A percentile compares a stretch with the other conserved stretches of the same genome.
Evolutionary conservation across 805 yeast genomes (phyloP).

Genomic region (Kockiozyma suomiensis): DNA sequence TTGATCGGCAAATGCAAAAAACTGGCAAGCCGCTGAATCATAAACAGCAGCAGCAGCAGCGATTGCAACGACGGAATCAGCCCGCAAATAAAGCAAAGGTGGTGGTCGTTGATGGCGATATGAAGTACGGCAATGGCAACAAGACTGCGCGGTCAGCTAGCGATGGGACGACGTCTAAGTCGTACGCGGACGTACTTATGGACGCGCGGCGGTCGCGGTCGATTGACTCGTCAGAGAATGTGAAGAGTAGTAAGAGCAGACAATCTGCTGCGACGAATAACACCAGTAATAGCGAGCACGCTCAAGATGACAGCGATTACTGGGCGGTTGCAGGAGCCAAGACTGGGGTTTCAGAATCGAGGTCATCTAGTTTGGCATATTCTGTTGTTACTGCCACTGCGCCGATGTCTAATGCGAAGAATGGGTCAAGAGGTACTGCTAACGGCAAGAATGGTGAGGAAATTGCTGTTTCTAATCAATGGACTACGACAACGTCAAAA

Average conservation of each 20-base stretch:
- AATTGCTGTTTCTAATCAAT: slow-evolving; percentile 11
- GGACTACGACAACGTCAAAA: slow-evolving; percentile 29
- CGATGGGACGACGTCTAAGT: slow-evolving; percentile 12
- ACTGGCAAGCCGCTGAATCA: neutral
- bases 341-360: too few relatives aligned
- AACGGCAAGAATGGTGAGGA: neutral
- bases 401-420: neutral
- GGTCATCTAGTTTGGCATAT: neutral
- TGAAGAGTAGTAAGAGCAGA: neutral
- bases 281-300: neutral
- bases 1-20: neutral
- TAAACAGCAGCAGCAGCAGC: neutral
- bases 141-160: neutral
- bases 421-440: too few relatives aligned
- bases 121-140: neutral
- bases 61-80: neutral
- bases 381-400: neutral
- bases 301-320: slow-evolving; percentile 13
- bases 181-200: slow-evolving; percentile 26
- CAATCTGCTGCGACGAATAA: neutral
- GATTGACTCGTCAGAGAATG: neutral
- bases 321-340: slow-evolving; percentile 25
- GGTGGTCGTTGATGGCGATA: slow-evolving; percentile 21
- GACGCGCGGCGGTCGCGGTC: slow-evolving; percentile 6
- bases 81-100: neutral